Conservation (phyloP, 192 early-diverging fungal genomes). For the Kickxella alabastrina region DNA sequence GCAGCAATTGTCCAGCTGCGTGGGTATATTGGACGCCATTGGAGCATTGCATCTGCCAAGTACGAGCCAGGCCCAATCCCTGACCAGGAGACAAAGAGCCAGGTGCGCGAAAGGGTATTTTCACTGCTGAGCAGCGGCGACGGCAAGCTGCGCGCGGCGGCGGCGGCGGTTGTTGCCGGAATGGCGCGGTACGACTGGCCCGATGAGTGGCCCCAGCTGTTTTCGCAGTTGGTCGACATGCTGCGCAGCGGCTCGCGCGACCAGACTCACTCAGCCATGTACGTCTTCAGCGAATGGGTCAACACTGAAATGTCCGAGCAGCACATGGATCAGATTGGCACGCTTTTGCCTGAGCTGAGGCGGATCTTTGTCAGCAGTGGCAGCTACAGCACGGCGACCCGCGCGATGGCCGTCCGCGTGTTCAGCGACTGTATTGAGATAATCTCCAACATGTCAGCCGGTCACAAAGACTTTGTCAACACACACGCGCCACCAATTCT, state of each 20-base stretch:
- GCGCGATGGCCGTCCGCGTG: slow-evolving; percentile 74
- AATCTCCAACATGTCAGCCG: slow-evolving; percentile 72
- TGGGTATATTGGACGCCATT: slow-evolving; percentile 70
- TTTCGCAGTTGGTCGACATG: slow-evolving; percentile 67
- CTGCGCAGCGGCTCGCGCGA: slow-evolving; percentile 60
- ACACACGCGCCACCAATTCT: slow-evolving; percentile 73
- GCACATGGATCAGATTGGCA: slow-evolving; percentile 79
- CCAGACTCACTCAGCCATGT: slow-evolving; percentile 84
- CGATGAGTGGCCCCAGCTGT: slow-evolving; percentile 86
- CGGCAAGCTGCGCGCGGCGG: slow-evolving; percentile 35
- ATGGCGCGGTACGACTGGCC: slow-evolving; percentile 93
- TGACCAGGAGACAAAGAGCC: slow-evolving; percentile 34
- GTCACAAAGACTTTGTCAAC: slow-evolving; percentile 66
- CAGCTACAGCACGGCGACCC: slow-evolving; percentile 39
- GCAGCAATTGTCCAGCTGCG: slow-evolving; percentile 68
- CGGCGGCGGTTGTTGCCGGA: slow-evolving; percentile 77
- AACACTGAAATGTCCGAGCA: slow-evolving; percentile 81
- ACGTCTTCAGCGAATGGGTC: slow-evolving; percentile 79
- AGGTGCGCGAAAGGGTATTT: slow-evolving; percentile 42
- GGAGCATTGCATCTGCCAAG: slow-evolving; percentile 60
- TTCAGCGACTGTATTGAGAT: slow-evolving; percentile 84
- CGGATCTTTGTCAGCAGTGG: slow-evolving; percentile 62
- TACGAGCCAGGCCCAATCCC: slow-evolving; percentile 48
- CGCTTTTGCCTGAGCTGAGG: slow-evolving; percentile 78
- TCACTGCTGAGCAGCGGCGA: slow-evolving; percentile 25